phyloP scores from a whole-genome alignment of 2,329 filamentous ascomycete species.

The Cladorrhinum sp. region DNA sequence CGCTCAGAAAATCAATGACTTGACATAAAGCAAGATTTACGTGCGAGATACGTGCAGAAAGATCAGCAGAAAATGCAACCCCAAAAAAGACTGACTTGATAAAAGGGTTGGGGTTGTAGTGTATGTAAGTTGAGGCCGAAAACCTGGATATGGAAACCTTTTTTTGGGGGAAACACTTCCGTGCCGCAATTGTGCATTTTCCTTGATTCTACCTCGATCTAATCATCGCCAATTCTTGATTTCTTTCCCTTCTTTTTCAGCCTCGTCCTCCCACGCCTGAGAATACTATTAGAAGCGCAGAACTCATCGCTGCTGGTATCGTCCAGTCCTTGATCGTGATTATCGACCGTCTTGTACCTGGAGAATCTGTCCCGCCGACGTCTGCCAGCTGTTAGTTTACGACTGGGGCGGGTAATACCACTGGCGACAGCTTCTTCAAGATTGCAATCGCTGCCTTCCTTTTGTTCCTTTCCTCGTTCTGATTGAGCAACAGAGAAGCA shows the following conservation, averaged over 20 bases:
- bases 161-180: neutral
- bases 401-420: neutral
- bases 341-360: neutral
- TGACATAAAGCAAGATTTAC: too few relatives aligned
- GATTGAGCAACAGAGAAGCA: neutral
- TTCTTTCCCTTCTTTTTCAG: neutral
- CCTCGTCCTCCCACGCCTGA: neutral
- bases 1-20: too few relatives aligned
- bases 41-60: neutral
- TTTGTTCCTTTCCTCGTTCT: neutral
- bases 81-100: neutral
- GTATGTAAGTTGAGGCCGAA: too few relatives aligned
- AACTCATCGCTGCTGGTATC: constrained; percentile 2
- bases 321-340: neutral
- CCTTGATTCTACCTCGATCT: neutral
- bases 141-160: too few relatives aligned
- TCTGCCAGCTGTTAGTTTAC: neutral
- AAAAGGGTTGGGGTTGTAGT: neutral
- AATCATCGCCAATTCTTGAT: neutral
- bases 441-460: neutral
- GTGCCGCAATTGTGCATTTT: neutral
- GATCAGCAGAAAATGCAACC: neutral
- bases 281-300: neutral
- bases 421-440: neutral
- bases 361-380: neutral